phyloP scores from a whole-genome alignment of 345 rosid species.

The Brassica nigra region DNA sequence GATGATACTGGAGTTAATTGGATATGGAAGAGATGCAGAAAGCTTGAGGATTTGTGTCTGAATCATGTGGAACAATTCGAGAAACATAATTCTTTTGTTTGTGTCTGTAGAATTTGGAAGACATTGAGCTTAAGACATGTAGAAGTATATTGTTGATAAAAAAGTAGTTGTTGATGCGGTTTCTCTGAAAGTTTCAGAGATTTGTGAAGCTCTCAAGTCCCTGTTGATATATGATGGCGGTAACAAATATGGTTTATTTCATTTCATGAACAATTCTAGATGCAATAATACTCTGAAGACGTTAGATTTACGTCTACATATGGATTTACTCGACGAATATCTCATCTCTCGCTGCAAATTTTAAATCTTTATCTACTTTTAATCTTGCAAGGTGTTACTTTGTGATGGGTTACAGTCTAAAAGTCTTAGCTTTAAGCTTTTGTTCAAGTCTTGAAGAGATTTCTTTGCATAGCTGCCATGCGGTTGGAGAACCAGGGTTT shows the following conservation, averaged over 20 bases:
- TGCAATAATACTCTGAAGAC: conserved; percentile 46
- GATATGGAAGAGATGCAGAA: conserved; percentile 68
- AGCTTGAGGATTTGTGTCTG: conserved; percentile 56
- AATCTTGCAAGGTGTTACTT: conserved; percentile 77
- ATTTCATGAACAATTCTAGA: conserved; percentile 56
- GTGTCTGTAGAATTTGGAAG: conserved; percentile 53
- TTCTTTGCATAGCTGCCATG: conserved; percentile 64
- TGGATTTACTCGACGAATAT: conserved; percentile 76
- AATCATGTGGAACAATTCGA: conserved; percentile 71
- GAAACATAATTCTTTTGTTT: conserved; percentile 54
- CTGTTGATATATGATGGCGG: conserved; percentile 82
- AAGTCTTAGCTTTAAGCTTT: conserved; percentile 52
- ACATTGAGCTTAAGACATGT: conserved; percentile 69
- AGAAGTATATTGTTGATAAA: conserved; percentile 43
- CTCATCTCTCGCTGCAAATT: conserved; percentile 62
- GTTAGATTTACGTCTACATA: conserved; percentile 73
- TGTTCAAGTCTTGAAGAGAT: conserved; percentile 59
- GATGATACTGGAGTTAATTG: conserved; percentile 58
- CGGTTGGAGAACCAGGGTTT: conserved; percentile 69
- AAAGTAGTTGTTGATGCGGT: conserved; percentile 47
- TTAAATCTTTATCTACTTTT: conserved; percentile 48
- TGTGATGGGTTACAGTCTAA: conserved; percentile 64
- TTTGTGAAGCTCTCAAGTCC: conserved; percentile 57
- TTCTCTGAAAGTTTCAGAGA: conserved; percentile 56
- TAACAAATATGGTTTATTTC: conserved; percentile 68